phyloP scores from a whole-genome alignment of 495 filamentous ascomycete genomes.

The Penicillium herquei region DNA sequence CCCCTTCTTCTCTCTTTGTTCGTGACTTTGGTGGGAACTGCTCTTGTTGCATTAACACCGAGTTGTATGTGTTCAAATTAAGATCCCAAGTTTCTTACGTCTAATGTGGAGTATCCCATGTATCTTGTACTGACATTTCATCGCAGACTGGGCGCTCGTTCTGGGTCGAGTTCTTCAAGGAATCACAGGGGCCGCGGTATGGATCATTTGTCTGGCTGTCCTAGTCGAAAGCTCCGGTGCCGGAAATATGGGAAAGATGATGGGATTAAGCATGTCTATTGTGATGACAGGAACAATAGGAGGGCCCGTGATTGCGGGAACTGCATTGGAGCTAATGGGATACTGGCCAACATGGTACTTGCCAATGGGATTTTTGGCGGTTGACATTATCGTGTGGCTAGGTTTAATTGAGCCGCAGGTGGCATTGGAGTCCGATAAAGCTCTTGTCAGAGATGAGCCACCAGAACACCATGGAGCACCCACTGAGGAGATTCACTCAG shows the following conservation, averaged over 20 bases:
- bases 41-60: constrained; percentile 3
- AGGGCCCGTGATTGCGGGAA: constrained; percentile 26
- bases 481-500: background rate
- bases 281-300: constrained; percentile 16
- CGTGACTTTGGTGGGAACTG: background rate
- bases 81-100: background rate
- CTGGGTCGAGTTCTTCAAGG: constrained; percentile 23
- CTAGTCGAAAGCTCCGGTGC: constrained; percentile 17
- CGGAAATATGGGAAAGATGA: constrained; percentile 22
- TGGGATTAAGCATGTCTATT: constrained; percentile 18
- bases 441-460: too few species aligned
- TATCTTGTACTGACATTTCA: background rate
- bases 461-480: background rate
- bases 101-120: background rate
- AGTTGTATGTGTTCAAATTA: background rate
- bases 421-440: background rate
- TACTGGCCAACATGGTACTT: constrained; percentile 29
- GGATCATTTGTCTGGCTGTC: constrained; percentile 28
- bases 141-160: constrained; percentile 9
- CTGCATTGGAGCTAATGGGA: constrained; percentile 17
- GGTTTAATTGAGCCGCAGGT: constrained; percentile 1
- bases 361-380: constrained; percentile 15
- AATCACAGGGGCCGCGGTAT: constrained; percentile 18
- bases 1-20: background rate
- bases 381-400: constrained; percentile 21